Base-by-base conservation (phyloP, 257 asterid genomes). In the Ocimum tenuiflorum region DNA sequence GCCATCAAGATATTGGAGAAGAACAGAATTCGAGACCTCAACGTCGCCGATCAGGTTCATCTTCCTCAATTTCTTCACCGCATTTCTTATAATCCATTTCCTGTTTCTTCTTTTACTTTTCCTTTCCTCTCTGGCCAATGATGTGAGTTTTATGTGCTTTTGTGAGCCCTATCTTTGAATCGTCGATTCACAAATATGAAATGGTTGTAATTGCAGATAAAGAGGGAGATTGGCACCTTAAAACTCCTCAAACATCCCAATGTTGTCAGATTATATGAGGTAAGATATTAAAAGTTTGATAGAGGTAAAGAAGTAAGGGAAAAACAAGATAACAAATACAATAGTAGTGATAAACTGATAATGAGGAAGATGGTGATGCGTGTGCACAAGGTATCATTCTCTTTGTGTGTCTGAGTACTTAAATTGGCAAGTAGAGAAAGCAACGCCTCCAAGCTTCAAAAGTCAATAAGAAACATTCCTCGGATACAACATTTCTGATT, bases 201-300 rank as follows among this genome's bases (percentile, higher is more conserved):
- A 1, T 12, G 23, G 8, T 8, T 20, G n/a, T 9, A 10, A 17
- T 57, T 74, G 83, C 94, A 92, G 99, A 94, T 94, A 19, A 86
- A 85, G 81, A 81, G 99, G 82, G 99, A 94, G 78, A 94, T 94
- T 69, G 96, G 91, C 15, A 89, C 97, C 48, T 82, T 92, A 47
- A 92, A 89, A 75, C 87, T 90, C 59, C 95, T 94, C 87, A 89
- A 80, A 51, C 97, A 92, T 65, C 99, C 97, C 55, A 94, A 94
- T 63, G 95, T 94, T 27, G 99, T 94, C 82, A 68, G 96, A 48
- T 69, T 94, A 52, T 77, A 80, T 56, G 99, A 94, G 99, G 99
- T 89, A 76, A 9, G 56, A 8, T 13, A 11, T 41, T 12, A 12
- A 8, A 22, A 10, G 2, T 18, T 0, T 46, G n/a, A n/a, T n/a